Evolutionary conservation across 148 eudicot species (phyloP), one percentile per base, ranked within the genome.

Genomic region (Rhododendron griersonianum): DNA sequence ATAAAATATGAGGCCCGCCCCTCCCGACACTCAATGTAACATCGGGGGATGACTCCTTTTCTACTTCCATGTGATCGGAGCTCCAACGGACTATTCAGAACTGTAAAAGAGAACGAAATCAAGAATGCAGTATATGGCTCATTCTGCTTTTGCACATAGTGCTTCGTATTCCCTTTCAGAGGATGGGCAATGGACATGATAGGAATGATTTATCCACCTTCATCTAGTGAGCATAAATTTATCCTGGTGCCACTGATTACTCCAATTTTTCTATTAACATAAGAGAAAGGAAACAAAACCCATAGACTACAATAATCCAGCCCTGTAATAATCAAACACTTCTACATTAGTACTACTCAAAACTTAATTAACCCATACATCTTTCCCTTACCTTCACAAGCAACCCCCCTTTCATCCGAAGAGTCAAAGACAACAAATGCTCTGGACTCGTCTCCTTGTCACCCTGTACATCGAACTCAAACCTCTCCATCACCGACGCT

Each of bases 331-430:
- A 57, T 57, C 61, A 9, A 47, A 47, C 11, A 47, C 50, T 47
- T 47, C 10, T 47, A 47, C 50, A 8, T 1, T 47, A 9, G 45
- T 41, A 41, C 41, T 39, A 47, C 0, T 47, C 50, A 47, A 47
- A 5, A 57, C 61, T 6, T 57, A 15, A 57, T 15, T 51, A 51
- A 50, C 21, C 86, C 78, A 74, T 53, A 47, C 61, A 28, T 83
- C 91, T 85, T 23, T 69, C 85, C 80, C 81, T 88, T 33, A 86
- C 82, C 81, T 83, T 88, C 30, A 88, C 86, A 19, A 73, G 85
- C 55, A 90, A 81, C 19, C 91, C 91, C 50, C 89, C 85, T 50
- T 87, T 88, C 91, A 90, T 90, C 76, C 91, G 71, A 3, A 90
- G 78, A 48, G 90, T 88, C 87, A 88, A 84, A n/a, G 90, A 84